phyloP scores from a whole-genome alignment of 495 filamentous ascomycete genomes.

The Neurospora sp. region DNA sequence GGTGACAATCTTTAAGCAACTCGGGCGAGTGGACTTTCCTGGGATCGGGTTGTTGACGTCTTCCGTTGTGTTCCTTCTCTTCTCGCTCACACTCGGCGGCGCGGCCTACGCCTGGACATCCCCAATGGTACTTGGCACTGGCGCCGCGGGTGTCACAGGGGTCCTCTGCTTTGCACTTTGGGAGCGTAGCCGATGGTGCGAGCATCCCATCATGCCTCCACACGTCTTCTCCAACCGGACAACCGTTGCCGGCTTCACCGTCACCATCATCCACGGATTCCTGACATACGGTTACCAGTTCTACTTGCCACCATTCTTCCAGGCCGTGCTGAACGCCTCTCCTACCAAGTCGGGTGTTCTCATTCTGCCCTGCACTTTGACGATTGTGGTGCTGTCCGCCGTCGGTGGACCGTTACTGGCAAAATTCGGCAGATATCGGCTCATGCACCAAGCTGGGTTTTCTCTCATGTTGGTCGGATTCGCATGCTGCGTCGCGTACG shows the following conservation, averaged over 20 bases:
- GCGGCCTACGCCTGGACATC: constrained; percentile 17
- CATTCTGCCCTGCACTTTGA: constrained; percentile 37
- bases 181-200: constrained; percentile 17
- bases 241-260: constrained; percentile 16
- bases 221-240: constrained; percentile 28
- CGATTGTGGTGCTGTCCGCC: constrained; percentile 23
- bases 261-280: constrained; percentile 22
- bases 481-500: constrained; percentile 29
- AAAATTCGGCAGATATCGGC: constrained; percentile 33
- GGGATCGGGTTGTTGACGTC: constrained; percentile 23
- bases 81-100: constrained; percentile 22
- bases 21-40: constrained; percentile 18
- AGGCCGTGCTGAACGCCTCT: constrained; percentile 24
- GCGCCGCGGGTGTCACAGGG: constrained; percentile 15
- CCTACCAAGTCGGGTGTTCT: constrained; percentile 32
- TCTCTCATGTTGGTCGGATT: constrained; percentile 29
- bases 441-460: constrained; percentile 33
- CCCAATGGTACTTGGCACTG: constrained; percentile 10
- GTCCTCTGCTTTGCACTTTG: constrained; percentile 15
- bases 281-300: constrained; percentile 30
- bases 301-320: constrained; percentile 44
- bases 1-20: not conserved
- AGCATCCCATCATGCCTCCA: constrained; percentile 24
- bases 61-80: constrained; percentile 23
- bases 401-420: constrained; percentile 30